Evolutionary conservation across 2,329 filamentous ascomycete species (phyloP), one percentile per base, ranked within the genome.

Genomic region (Aspergillus tamarii): DNA sequence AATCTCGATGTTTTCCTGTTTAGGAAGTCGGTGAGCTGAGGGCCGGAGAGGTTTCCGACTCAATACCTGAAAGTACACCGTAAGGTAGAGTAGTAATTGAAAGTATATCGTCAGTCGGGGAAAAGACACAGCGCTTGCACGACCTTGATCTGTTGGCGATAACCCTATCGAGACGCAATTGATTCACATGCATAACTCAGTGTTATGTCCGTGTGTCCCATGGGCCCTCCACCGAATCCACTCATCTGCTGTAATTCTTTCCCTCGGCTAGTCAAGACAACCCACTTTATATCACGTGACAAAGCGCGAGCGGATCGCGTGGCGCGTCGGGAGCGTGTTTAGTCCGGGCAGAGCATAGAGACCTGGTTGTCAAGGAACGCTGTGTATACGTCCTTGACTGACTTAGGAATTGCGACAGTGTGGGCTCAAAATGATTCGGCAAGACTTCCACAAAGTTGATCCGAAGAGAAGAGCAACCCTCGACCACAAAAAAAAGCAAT

Each of bases 401-500:
- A n/a, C 23, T 30, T 30, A 50, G 36, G 30, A 14, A 16, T 50
- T 43, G 41, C 32, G 19, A 26, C n/a, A 39, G 6, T 23, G 30
- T 16, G 16, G 21, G 12, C 12, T 23, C 69, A 75, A 66, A 26
- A 83, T 82, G 81, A 78, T 82, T 67, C 77, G 79, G 64, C 76
- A 82, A 70, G 80, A 81, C 57, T 73, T 70, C 43, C 72, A 75
- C 64, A 75, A 80, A 30, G 78, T 83, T 62, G 82, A 83, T 61
- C 75, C 90, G 3, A 98, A 97, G 80, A 84, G 92, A 74, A 91
- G 93, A 69, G 88, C 89, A 66, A 85, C 88, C 55, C 80, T 94
- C 71, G 91, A 96, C 76, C 83, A 91, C 74, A 91, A 92, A 73
- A 96, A 93, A 81, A 91, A 89, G 76, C 94, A 97, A 77, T 97